Evolutionary conservation across 192 early-diverging fungal genomes (phyloP).

Genomic region (Obelidium mucronatum): DNA sequence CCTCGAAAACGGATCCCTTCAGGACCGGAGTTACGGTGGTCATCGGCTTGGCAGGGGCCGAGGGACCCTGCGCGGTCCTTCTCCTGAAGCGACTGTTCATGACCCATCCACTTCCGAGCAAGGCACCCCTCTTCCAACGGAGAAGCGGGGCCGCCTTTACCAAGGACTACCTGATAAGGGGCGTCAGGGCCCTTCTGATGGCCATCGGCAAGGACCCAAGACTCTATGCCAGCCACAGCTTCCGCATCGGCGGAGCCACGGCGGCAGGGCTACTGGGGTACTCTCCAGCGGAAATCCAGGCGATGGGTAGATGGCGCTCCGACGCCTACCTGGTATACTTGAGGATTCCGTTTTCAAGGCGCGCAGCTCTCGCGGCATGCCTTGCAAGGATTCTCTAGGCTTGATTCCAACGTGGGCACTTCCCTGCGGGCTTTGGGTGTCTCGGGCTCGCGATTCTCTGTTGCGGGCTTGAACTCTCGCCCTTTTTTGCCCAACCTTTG

Average conservation of each 20-base stretch:
- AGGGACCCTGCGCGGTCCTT: background rate
- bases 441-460: background rate
- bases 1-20: constrained; percentile 10
- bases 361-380: background rate
- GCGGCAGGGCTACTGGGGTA: background rate
- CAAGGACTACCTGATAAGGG: background rate
- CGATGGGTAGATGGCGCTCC: constrained; percentile 10
- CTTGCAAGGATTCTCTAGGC: background rate
- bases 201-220: background rate
- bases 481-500: background rate
- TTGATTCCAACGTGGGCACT: background rate
- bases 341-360: background rate
- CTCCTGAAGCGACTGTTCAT: background rate
- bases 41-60: background rate
- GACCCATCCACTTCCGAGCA: background rate
- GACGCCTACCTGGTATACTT: constrained; percentile 19
- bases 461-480: too few relatives aligned
- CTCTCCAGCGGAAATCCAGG: background rate
- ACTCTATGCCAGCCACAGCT: constrained; percentile 11
- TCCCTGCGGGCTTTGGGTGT: background rate
- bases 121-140: constrained; percentile 16
- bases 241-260: constrained; percentile 25
- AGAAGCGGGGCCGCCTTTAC: background rate
- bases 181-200: background rate
- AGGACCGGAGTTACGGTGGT: background rate